phyloP scores from a whole-genome alignment of 164 flowering plant genomes.

The grape (Vitis vinifera) region DNA sequence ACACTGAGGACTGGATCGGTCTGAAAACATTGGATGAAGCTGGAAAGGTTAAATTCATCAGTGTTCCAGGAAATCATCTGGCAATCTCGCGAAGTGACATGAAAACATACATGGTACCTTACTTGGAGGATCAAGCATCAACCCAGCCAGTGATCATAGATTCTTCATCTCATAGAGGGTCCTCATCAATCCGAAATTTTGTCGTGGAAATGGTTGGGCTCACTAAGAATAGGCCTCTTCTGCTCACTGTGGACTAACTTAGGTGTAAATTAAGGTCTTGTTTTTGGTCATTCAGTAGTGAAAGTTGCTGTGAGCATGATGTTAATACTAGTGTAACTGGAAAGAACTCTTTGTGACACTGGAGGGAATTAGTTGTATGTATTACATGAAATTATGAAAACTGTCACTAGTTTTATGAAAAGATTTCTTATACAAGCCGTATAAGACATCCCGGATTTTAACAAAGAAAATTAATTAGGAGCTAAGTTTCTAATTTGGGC shows the following conservation, averaged over 20 bases:
- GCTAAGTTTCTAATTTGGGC: no score
- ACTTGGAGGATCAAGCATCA: conserved; percentile 36
- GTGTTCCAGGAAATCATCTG: conserved; percentile 72
- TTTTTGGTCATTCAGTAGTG: no score
- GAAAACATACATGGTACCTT: conserved; percentile 63
- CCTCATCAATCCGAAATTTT: conserved; percentile 14
- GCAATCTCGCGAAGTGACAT: conserved; percentile 61
- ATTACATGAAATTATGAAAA: no score
- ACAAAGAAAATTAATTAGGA: no score
- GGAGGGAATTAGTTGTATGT: no score
- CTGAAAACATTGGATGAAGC: conserved; percentile 72
- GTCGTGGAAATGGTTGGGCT: conserved; percentile 25
- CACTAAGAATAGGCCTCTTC: conserved; percentile 5
- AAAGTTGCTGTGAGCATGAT: no score
- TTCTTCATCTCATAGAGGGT: conserved; percentile 16
- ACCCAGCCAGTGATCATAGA: neutral
- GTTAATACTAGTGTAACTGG: no score
- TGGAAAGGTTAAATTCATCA: conserved; percentile 65
- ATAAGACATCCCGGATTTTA: no score
- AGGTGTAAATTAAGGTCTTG: neutral
- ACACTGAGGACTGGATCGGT: conserved; percentile 89
- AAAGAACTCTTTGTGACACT: no score
- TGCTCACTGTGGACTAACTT: neutral
- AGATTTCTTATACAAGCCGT: no score
- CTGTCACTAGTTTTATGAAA: no score